Evolutionary conservation across 768 basidiomycete genomes (phyloP), one percentile per base, ranked within the genome.

Genomic region (Pleurotus tuoliensis): DNA sequence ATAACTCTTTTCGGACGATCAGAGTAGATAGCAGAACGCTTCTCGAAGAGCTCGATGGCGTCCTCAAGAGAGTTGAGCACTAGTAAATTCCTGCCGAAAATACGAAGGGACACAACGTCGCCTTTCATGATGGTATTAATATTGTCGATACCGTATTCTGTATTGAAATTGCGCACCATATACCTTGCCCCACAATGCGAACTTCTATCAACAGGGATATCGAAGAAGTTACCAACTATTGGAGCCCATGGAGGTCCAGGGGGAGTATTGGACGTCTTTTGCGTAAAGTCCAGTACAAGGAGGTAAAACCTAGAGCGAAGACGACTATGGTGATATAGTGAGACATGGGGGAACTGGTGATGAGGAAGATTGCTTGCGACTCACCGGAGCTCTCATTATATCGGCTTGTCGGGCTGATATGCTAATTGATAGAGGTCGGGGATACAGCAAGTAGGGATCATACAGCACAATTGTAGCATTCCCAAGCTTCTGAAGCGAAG

Each of bases 21-120:
- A 3, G 79, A 76, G 59, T 78, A 79, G 30, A 72, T 74, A 51
- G 69, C 63, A 5, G 78, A 78, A 5, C 76, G 71, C 34, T 71
- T 73, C 27, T 80, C 76, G 15, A 81, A 67, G 16, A 81, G 65
- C n/a, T 80, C 77, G 18, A 60, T 67, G 7, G 70, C 68, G 8
- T 72, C 68, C 20, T 73, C 66, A 47, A 68, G 60, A 1, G 76
- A 76, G 58, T 73, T 79, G 41, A 80, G 65, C 18, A 79, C 59
- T 24, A 80, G 62, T 37, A 76, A 67, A 0, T 65, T 63, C 18
- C 70, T 63, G 16, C 76, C 76, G 20, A 75, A 64, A 12, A 73
- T 60, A 20, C 69, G 64, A 30, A 74, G 52, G 57, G 72, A 73
- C 40, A 77, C 56, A 38, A 67, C 55, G 43, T 63, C 64, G 18